Base-by-base conservation (phyloP, 192 early-diverging fungal genomes). In the Lunasporangiospora selenospora region DNA sequence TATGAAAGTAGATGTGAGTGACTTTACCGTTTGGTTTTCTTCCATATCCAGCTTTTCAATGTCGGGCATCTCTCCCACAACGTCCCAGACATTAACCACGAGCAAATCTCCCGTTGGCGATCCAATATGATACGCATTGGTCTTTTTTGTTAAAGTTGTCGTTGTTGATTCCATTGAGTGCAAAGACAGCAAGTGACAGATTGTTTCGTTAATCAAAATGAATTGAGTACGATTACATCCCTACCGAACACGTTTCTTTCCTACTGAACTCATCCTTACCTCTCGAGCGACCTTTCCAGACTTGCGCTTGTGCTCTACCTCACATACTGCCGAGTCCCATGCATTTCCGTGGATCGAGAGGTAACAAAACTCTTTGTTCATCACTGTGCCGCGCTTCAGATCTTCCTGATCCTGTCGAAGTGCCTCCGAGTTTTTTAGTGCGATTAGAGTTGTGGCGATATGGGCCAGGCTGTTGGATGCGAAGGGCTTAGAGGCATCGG, bases 271-370 rank as follows among this genome's bases (percentile, higher is more conserved):
- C n/a, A n/a, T n/a, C 13, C n/a, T 23, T 48, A 79, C 77, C 77
- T 79, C 77, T 53, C 63, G 33, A 12, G 67, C 43, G 0, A 79
- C 58, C 60, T 70, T 79, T 27, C 77, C 77, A 3, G 77, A 79
- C 50, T 70, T 75, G 51, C 73, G 43, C 50, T 75, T 79, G 30
- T 75, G 65, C 44, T 75, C 65, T n/a, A 79, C 38, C 5, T 65
- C 63, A 27, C 77, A 79, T 10, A 79, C 63, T 13, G 65, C 65
- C 32, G 54, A 61, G 11, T 75, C 61, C 53, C 62, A 71, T 1
- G 40, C 37, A 33, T 79, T 79, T 0, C 62, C 67, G 41, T 62
- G 37, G 0, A 56, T 61, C 10, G 63, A 59, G 5, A 79, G 46
- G 4, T 73, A 73, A 1, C 19, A 56, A 53, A 75, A 69, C 34